Percentiles rank a stretch among this genome's conserved stretches.
Evolutionary conservation across 2,329 filamentous ascomycete genomes (phyloP).

Genomic region (Ophiostoma tasmaniense): DNA sequence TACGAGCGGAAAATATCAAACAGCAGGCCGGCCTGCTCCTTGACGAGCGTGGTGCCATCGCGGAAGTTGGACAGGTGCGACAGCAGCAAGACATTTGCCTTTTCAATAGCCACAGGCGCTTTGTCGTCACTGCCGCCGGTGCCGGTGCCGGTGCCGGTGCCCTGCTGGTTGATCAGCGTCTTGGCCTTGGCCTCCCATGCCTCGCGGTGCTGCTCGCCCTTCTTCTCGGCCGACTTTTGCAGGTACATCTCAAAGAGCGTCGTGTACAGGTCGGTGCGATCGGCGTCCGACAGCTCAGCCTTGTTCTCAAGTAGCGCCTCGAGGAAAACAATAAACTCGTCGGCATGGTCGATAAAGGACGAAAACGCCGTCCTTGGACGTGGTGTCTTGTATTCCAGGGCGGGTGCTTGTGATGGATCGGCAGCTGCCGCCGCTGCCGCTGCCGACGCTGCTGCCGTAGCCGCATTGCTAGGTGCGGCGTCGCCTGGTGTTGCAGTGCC

Average conservation of each 20-base stretch:
- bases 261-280: slow-evolving; percentile 82
- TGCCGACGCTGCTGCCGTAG: not conserved
- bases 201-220: slow-evolving; percentile 55
- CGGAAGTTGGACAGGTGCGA: slow-evolving; percentile 87
- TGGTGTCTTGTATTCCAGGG: slow-evolving; percentile 63
- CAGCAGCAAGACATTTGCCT: slow-evolving; percentile 84
- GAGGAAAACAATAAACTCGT: slow-evolving; percentile 85
- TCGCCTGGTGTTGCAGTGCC: slow-evolving; percentile 23
- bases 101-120: slow-evolving; percentile 68
- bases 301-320: slow-evolving; percentile 71
- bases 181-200: slow-evolving; percentile 90
- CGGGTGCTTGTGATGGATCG: not conserved
- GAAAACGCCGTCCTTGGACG: slow-evolving; percentile 87
- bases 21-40: slow-evolving; percentile 82
- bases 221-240: slow-evolving; percentile 72
- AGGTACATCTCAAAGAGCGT: slow-evolving; percentile 98
- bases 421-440: not conserved
- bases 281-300: slow-evolving; percentile 56
- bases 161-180: slow-evolving; percentile 52
- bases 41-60: slow-evolving; percentile 84
- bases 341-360: slow-evolving; percentile 87
- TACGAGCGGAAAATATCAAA: slow-evolving; percentile 97
- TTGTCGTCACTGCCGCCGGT: slow-evolving; percentile 23
- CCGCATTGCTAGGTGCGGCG: not conserved
- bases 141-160: slow-evolving; percentile 52